A percentile compares a stretch with the other conserved stretches of the same genome.
Evolutionary conservation across 2,329 filamentous ascomycete species (phyloP).

Genomic region (Tolypocladium pustulatum): DNA sequence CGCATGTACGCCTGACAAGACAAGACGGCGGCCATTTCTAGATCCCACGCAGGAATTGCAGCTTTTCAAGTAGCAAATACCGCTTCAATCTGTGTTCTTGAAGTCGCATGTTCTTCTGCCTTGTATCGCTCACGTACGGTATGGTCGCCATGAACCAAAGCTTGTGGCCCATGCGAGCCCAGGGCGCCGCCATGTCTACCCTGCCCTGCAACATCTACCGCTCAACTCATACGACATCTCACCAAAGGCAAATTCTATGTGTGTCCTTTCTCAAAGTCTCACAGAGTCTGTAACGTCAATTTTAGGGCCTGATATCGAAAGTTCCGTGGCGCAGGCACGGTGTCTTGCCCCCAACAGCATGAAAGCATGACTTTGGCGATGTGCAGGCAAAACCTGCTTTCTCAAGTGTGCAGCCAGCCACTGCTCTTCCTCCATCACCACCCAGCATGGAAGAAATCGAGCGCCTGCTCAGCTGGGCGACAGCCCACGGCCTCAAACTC

Average conservation of each 20-base stretch:
- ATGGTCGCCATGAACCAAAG: too few species aligned
- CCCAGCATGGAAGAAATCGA: slow-evolving; percentile 18
- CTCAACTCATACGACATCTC: background rate
- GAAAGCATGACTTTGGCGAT: background rate
- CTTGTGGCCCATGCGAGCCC: too few species aligned
- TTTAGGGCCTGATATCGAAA: too few species aligned
- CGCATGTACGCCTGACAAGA: background rate
- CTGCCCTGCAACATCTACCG: background rate
- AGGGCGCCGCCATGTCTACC: too few species aligned
- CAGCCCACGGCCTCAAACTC: slow-evolving; percentile 52
- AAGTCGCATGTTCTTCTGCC: too few species aligned
- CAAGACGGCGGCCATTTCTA: background rate
- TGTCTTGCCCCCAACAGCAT: background rate
- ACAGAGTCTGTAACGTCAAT: too few species aligned
- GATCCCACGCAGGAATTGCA: background rate
- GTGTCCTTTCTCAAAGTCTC: background rate
- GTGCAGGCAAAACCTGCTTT: too few species aligned
- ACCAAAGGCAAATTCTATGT: background rate
- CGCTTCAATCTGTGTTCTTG: too few species aligned
- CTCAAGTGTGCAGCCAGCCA: background rate
- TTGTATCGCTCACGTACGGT: too few species aligned
- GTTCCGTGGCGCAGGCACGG: background rate
- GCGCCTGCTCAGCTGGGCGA: slow-evolving; percentile 59
- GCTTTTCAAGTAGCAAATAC: background rate
- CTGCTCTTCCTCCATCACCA: background rate